A percentile compares a stretch with the other conserved stretches of the same genome.
These are phyloP conservation scores for Leptodontidium sp. DNA, from an alignment of 2,329 filamentous ascomycete genomes.

Conservation along the genomic window DNA sequence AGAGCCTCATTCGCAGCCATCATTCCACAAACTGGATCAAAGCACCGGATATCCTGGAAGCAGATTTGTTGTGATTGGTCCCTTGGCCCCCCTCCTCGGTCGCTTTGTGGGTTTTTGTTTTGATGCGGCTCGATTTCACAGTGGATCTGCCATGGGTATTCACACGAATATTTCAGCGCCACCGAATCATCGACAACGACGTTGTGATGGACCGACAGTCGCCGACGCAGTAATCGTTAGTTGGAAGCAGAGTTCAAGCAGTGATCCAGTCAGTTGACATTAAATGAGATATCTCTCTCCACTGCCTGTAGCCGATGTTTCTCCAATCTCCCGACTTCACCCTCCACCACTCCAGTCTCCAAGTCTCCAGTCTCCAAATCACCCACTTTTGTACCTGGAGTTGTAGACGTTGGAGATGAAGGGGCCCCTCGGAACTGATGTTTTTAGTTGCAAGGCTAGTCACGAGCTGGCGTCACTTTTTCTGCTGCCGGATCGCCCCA, in stretches of 20 bases:
- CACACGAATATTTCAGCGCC: slow-evolving; percentile 26
- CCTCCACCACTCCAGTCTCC: slow-evolving; percentile 17
- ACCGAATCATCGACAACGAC: slow-evolving; percentile 22
- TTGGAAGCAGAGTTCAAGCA: too few relatives aligned
- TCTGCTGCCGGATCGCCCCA: slow-evolving; percentile 3
- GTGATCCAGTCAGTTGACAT: slow-evolving; percentile 13
- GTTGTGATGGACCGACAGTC: slow-evolving; percentile 18
- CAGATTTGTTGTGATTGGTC: not conserved
- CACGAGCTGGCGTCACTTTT: not conserved
- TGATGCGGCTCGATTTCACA: slow-evolving; percentile 18
- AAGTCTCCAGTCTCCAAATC: slow-evolving; percentile 9
- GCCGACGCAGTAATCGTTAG: slow-evolving; percentile 12
- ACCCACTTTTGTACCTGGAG: slow-evolving; percentile 20
- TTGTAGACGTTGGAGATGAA: slow-evolving; percentile 27
- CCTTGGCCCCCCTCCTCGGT: slow-evolving; percentile 25
- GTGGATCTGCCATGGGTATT: slow-evolving; percentile 16
- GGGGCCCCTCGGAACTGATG: not conserved
- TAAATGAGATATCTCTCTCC: not conserved
- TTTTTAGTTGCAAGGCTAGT: not conserved
- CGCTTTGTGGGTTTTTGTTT: slow-evolving; percentile 35
- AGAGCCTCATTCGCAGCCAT: slow-evolving; percentile 1
- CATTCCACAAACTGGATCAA: not conserved
- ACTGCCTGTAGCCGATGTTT: slow-evolving; percentile 2
- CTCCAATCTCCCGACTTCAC: slow-evolving; percentile 18
- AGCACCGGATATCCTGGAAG: not conserved